A percentile compares a stretch with the other conserved stretches of the same genome.
phyloP scores from a whole-genome alignment of 2,329 filamentous ascomycete genomes.

The Claviceps fusiformis region DNA sequence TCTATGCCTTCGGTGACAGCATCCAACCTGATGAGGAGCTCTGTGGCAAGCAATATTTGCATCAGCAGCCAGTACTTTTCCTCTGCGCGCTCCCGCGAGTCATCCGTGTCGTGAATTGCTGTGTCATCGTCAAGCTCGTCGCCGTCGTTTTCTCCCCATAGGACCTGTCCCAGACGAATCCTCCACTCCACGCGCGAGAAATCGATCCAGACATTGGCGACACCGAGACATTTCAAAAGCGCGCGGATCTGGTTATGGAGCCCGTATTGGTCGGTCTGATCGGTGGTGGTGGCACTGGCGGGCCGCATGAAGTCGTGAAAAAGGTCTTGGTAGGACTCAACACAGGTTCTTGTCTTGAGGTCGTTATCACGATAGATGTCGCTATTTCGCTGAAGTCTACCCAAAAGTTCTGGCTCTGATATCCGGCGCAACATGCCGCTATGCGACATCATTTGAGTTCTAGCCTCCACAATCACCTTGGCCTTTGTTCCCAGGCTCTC shows the following conservation, averaged over 20 bases:
- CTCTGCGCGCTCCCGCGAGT: constrained; percentile 38
- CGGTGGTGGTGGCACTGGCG: constrained; percentile 41
- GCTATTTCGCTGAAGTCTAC: constrained; percentile 43
- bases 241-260: constrained; percentile 58
- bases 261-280: constrained; percentile 45
- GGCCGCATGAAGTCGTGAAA: constrained; percentile 47
- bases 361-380: constrained; percentile 41
- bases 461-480: constrained; percentile 40
- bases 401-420: constrained; percentile 43
- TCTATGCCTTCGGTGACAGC: constrained; percentile 48
- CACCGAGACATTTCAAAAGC: constrained; percentile 49
- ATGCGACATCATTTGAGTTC: constrained; percentile 40
- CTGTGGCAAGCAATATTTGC: constrained; percentile 50
- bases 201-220: constrained; percentile 59
- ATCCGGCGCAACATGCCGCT: constrained; percentile 41
- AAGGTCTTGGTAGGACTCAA: constrained; percentile 48
- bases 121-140: constrained; percentile 40
- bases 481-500: constrained; percentile 41
- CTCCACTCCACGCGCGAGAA: constrained; percentile 65
- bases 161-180: constrained; percentile 56
- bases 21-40: constrained; percentile 51
- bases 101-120: constrained; percentile 34
- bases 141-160: constrained; percentile 46
- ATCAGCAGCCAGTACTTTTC: constrained; percentile 55
- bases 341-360: constrained; percentile 34